Base-by-base conservation (phyloP, 192 early-diverging fungal genomes). In the Backusella tuberculispora region DNA sequence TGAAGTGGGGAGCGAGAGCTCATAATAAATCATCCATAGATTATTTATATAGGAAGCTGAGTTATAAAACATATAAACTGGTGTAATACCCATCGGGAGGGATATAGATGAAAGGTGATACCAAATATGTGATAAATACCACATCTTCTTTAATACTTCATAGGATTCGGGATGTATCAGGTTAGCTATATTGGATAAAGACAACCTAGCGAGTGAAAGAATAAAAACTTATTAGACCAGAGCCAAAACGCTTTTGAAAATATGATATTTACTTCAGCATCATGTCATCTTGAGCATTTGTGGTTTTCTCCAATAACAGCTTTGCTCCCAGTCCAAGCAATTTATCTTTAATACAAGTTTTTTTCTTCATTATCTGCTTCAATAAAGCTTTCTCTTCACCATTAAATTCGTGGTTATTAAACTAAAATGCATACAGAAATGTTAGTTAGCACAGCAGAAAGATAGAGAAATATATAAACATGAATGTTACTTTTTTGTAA, bases 121-220 rank as follows among this genome's bases (percentile, higher is more conserved):
- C n/a, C n/a, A n/a, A n/a, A n/a, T n/a, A n/a, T n/a, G n/a, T n/a
- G n/a, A n/a, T n/a, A n/a, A n/a, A n/a, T n/a, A n/a, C n/a, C n/a
- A n/a, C n/a, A n/a, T n/a, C n/a, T 66, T 66, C 41, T 66, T 43
- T 43, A 66, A 43, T 66, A 66, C 40, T 43, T 66, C 65, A 66
- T 66, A 66, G 40, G 65, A 66, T 43, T 66, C 41, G 40, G 65
- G 65, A 43, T 42, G 65, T 66, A 66, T 43, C 37, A 66, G 65
- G 41, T 66, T 66, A 43, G 41, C 65, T 43, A 66, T 66, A 24
- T 66, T 43, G 12, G 65, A 66, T 43, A 66, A 43, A 66, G 65
- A 66, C 65, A 66, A 43, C 65, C 65, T 26, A 41, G 34, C 34
- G 38, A 37, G 64, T 46, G 45, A 46, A 46, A 46, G 6, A 63